Conservation (phyloP, 1,284 basidiomycete species). For the Leccinum pachyderme region DNA sequence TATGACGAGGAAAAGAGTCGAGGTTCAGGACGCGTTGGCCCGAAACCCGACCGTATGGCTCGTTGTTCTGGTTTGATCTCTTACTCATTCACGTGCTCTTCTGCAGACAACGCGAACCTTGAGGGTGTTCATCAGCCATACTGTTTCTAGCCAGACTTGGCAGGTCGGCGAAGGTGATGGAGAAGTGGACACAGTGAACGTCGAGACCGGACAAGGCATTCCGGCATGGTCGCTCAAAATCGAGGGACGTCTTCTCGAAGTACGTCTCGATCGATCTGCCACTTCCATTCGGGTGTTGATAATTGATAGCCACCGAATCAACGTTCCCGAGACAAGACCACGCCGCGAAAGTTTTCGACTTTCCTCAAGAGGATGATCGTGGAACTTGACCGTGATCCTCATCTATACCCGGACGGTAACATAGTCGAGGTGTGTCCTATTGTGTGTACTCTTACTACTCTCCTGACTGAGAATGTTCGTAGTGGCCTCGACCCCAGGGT, state of each 20-base stretch:
- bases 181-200: slow-evolving; percentile 43
- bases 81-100: slow-evolving; percentile 5
- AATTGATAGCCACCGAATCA: slow-evolving; percentile 51
- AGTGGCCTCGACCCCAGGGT: slow-evolving; percentile 72
- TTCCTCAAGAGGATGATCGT: slow-evolving; percentile 84
- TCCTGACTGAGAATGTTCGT: slow-evolving; percentile 1
- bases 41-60: slow-evolving; percentile 54
- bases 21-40: slow-evolving; percentile 80
- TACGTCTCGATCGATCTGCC: slow-evolving; percentile 29
- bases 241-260: slow-evolving; percentile 86
- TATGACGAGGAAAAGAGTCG: slow-evolving; percentile 85
- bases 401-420: slow-evolving; percentile 79
- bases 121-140: slow-evolving; percentile 88
- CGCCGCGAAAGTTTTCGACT: slow-evolving; percentile 81
- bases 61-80: background rate
- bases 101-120: slow-evolving; percentile 79
- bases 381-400: slow-evolving; percentile 84
- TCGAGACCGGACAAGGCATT: slow-evolving; percentile 70
- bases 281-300: background rate
- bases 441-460: background rate
- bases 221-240: slow-evolving; percentile 90
- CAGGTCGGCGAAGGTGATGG: slow-evolving; percentile 47
- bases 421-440: slow-evolving; percentile 61
- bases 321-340: slow-evolving; percentile 63
- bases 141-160: slow-evolving; percentile 84